These are phyloP conservation scores for Candida sithepensis DNA, from an alignment of 805 yeast species.

Conservation along the genomic window DNA sequence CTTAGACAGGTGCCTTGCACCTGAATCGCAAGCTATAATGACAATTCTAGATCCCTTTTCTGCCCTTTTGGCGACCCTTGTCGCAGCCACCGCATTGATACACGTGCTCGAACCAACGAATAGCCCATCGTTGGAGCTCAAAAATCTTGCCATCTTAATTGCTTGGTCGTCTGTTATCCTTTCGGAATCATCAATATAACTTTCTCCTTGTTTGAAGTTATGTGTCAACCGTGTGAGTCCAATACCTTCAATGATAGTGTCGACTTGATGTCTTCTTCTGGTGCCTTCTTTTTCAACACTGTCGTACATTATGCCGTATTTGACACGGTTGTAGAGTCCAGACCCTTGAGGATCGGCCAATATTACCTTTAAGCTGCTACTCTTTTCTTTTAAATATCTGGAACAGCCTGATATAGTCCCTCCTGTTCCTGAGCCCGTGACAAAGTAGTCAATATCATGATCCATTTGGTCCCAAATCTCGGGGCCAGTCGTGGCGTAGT, in stretches of 20 bases:
- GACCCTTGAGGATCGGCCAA: slow-evolving; percentile 97
- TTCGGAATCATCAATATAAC: slow-evolving; percentile 69
- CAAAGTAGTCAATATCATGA: slow-evolving; percentile 65
- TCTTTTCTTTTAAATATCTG: slow-evolving; percentile 56
- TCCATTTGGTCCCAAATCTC: slow-evolving; percentile 79
- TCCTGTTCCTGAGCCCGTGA: slow-evolving; percentile 94
- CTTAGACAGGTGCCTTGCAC: slow-evolving; percentile 83
- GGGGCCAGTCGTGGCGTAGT: slow-evolving; percentile 83
- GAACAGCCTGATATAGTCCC: slow-evolving; percentile 96
- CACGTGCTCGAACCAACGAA: slow-evolving; percentile 95
- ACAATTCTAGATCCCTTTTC: slow-evolving; percentile 68
- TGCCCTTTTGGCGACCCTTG: slow-evolving; percentile 46
- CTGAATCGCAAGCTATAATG: slow-evolving; percentile 89
- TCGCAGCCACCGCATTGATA: slow-evolving; percentile 88
- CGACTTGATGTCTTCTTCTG: slow-evolving; percentile 93
- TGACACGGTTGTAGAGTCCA: slow-evolving; percentile 81
- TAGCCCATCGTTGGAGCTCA: slow-evolving; percentile 81
- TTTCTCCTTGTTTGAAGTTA: slow-evolving; percentile 72
- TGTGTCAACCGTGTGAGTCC: slow-evolving; percentile 85
- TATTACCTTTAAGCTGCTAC: slow-evolving; percentile 44
- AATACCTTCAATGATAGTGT: slow-evolving; percentile 89
- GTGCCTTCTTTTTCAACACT: slow-evolving; percentile 87
- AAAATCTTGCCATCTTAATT: slow-evolving; percentile 77
- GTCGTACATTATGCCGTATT: slow-evolving; percentile 93
- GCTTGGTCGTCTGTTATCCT: slow-evolving; percentile 81